Base-by-base conservation (phyloP, 2,329 filamentous ascomycete species). In the Aspergillus vadensis region DNA sequence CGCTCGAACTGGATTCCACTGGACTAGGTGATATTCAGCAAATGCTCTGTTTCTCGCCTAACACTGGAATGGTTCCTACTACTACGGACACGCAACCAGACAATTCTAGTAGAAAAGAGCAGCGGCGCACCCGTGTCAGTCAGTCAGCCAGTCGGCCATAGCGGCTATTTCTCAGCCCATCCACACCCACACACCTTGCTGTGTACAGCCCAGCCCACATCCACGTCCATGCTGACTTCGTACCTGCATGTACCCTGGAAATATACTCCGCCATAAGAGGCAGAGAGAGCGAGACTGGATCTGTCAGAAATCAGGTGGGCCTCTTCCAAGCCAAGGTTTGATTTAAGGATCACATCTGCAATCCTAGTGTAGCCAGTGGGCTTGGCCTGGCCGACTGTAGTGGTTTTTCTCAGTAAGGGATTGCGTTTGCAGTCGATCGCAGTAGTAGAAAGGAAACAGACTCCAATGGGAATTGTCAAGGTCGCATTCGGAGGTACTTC, bases 271-370 rank as follows among this genome's bases (percentile, higher is more conserved):
- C 36, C 32, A 19, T 21, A 15, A n/a, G 21, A 14, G 41, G 17
- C 9, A 27, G 19, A 15, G 10, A 7, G 8, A 27, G n/a, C 10
- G n/a, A 57, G 47, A 23, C 59, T 58, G 58, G 60, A 66, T 62
- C 62, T 66, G 63, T 66, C 57, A 65, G 48, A 63, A 36, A 61
- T 57, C 60, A 51, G 57, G 58, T 65, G 70, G 65, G 58, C 63
- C 59, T 54, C 48, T 47, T 38, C 23, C 47, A 21, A 39, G 63
- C 65, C 68, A 75, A 74, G 71, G 74, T 76, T 76, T 76, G 61
- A 76, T 76, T 43, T 74, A 76, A 75, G 74, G 74, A 72, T 74
- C 69, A 66, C 67, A 69, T 67, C 64, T 52, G 68, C 65, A 61
- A 44, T 65, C 56, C 65, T 74, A 74, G 72, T 63, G 70, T 64